Evolutionary conservation across 2,329 filamentous ascomycete genomes (phyloP).

Genomic region (Alternaria burnsii): DNA sequence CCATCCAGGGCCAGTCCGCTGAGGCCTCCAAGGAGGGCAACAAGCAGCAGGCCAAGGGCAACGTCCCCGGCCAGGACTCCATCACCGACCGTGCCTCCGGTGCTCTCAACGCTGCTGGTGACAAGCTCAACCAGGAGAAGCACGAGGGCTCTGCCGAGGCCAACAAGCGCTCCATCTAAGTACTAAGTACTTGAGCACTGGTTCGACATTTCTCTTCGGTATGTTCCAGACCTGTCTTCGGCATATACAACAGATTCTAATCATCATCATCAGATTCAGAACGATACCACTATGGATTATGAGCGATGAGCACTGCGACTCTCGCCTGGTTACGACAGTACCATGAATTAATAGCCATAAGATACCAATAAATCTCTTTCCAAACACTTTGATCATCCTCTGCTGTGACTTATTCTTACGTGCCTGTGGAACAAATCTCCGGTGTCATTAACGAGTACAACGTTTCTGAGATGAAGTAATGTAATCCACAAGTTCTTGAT

Average conservation of each 20-base stretch:
- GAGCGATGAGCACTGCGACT: constrained; percentile 31
- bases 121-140: constrained; percentile 63
- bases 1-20: constrained; percentile 64
- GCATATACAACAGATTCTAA: neutral
- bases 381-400: constrained; percentile 1
- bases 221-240: constrained; percentile 1
- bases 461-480: too few relatives aligned
- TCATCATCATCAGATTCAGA: constrained; percentile 16
- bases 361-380: constrained; percentile 40
- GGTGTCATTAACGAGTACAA: too few relatives aligned
- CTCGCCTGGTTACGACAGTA: constrained; percentile 26
- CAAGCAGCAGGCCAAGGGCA: constrained; percentile 67
- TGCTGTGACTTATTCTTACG: neutral
- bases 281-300: constrained; percentile 21
- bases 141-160: constrained; percentile 60
- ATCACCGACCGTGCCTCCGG: constrained; percentile 62
- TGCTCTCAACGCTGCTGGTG: constrained; percentile 59
- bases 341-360: constrained; percentile 35
- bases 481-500: too few relatives aligned
- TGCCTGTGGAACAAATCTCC: neutral
- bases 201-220: constrained; percentile 31
- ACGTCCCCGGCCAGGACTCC: constrained; percentile 57
- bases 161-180: constrained; percentile 56
- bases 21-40: constrained; percentile 73
- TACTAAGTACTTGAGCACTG: constrained; percentile 16